phyloP scores from a whole-genome alignment of 1,284 basidiomycete species.

The Ceratobasidium papillatum region DNA sequence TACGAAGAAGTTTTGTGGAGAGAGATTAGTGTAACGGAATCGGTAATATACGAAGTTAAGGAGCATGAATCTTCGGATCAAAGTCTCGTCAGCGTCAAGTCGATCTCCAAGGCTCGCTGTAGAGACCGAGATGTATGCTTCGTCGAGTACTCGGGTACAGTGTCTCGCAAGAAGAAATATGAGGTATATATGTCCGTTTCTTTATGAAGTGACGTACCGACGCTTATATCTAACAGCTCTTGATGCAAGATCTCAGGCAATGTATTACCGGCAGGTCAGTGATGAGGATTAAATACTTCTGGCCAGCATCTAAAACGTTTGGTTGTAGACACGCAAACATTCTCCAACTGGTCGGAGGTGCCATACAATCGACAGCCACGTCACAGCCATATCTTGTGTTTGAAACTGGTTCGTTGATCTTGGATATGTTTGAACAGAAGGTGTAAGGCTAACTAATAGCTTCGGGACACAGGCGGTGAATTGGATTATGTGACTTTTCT shows the following conservation, averaged over 20 bases:
- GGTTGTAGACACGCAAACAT: conserved; percentile 6
- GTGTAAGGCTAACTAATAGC: neutral
- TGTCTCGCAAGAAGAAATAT: neutral
- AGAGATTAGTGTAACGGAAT: neutral
- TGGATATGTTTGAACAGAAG: neutral
- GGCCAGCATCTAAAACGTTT: neutral
- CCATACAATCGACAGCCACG: neutral
- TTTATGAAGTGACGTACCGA: neutral
- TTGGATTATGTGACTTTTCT: neutral
- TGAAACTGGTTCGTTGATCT: neutral
- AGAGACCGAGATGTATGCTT: neutral
- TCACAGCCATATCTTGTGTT: conserved; percentile 1
- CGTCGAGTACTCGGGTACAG: conserved; percentile 1
- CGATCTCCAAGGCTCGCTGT: neutral
- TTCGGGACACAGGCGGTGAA: neutral
- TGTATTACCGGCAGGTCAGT: neutral
- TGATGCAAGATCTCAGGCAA: conserved; percentile 2
- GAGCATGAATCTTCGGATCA: neutral
- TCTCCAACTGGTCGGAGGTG: neutral
- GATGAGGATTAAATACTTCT: too few relatives aligned
- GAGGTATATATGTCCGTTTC: neutral
- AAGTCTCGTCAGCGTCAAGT: neutral
- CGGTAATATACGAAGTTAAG: neutral
- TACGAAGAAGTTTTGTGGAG: neutral
- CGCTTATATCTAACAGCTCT: neutral